Evolutionary conservation across 768 basidiomycete species (phyloP), one percentile per base, ranked within the genome.

Genomic region (Lactarius quietus): DNA sequence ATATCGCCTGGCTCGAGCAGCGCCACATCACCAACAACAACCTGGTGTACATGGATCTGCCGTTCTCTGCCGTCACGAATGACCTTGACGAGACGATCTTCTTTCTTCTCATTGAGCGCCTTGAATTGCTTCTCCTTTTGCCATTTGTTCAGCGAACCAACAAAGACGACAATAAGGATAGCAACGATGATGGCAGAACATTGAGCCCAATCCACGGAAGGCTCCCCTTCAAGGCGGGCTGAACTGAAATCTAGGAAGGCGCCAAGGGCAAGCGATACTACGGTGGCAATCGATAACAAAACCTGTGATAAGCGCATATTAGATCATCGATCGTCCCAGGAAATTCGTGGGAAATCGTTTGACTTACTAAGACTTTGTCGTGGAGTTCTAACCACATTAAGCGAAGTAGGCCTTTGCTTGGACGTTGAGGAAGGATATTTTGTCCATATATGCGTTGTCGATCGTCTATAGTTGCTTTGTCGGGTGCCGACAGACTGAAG

Each of bases 71-170:
- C 75, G 53, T 69, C 68, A 12, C 71, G 72, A 38, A 69, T 69
- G 54, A 91, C 92, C 78, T 91, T 94, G 74, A 96, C 84, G 67
- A 83, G 85, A 33, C 97, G 90, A 70, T 96, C 96, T 62, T 98
- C 96, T 76, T 96, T 96, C 77, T 95, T 90, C 70, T 90, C 92
- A 73, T 98, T 98, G 51, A 98, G 83, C n/a, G 80, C 81, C 71
- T 89, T 86, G 80, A 98, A 98, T 77, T 98, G 97, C 1, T 87
- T 87, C 76, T 99, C 97, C 76, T 98, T 98, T 76, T 98, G 95
- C 90, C 92, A 99, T 76, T 99, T 97, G 72, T 98, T 98, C 52
- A 98, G 70, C 18, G 95, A 94, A 33, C 96, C 96, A 63, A 99
- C 96, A 52, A 94, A 71, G 64, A 93, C 88, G 28, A 92, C 89